A percentile compares a stretch with the other conserved stretches of the same genome.
Evolutionary conservation across 768 basidiomycete species (phyloP).

Genomic region (Auriculariales sp.): DNA sequence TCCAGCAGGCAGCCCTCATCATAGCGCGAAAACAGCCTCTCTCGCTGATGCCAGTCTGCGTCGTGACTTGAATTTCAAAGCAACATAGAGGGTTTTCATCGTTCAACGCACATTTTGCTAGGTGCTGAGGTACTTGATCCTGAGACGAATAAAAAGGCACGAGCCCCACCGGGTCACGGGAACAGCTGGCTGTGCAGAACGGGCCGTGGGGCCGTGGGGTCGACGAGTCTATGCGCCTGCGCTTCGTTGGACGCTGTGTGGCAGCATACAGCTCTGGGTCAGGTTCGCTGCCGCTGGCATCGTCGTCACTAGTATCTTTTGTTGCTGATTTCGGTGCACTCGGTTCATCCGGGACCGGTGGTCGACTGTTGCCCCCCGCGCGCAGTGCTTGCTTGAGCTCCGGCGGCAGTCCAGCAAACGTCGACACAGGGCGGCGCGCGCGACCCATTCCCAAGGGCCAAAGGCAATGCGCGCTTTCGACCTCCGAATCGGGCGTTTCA

Average conservation of each 20-base stretch:
- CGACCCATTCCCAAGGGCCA: not conserved
- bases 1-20: constrained; percentile 76
- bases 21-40: constrained; percentile 69
- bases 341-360: constrained; percentile 43
- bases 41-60: constrained; percentile 75
- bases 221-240: not conserved
- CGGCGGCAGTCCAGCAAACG: not conserved
- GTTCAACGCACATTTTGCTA: constrained; percentile 65
- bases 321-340: constrained; percentile 26
- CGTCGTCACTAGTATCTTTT: constrained; percentile 19
- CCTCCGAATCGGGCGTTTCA: too few species aligned
- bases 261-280: constrained; percentile 12
- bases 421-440: not conserved
- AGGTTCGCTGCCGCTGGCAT: constrained; percentile 24
- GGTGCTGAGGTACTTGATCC: constrained; percentile 58
- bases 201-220: not conserved
- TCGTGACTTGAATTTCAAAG: not conserved
- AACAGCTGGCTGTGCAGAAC: not conserved
- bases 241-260: not conserved
- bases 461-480: too few species aligned
- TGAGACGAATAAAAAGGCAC: constrained; percentile 54
- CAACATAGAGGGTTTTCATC: not conserved
- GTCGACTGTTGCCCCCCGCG: constrained; percentile 41
- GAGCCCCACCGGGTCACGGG: constrained; percentile 47
- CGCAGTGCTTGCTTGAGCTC: constrained; percentile 25